Evolutionary conservation across 208 protist species (phyloP), one percentile per base, ranked within the genome.

Genomic region (Trypanosoma melophagium): DNA sequence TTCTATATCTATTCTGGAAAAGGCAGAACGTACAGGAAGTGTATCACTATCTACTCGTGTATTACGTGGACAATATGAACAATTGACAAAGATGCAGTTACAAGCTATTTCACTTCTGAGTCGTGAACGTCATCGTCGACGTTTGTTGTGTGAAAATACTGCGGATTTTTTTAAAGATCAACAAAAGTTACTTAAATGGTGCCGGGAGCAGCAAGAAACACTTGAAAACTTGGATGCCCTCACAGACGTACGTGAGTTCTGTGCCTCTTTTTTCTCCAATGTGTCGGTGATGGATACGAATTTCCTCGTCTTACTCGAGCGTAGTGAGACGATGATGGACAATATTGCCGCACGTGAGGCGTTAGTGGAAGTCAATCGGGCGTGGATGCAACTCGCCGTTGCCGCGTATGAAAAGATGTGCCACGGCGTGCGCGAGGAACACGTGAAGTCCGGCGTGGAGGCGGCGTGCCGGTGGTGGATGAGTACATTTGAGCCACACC

Each of bases 201-300:
- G 92, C 70, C 71, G 58, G n/a, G 84, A 90, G 77, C 87, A 96
- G 75, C 58, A 58, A 51, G 74, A 83, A 28, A 87, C 85, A n/a
- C 72, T 96, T 21, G 63, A 83, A 22, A 71, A 61, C 40, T 67
- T 93, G 25, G 71, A 69, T 12, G 57, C 70, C 19, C 28, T 91
- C 41, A 73, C 80, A 25, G 82, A 91, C 42, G 24, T 94, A 42
- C 63, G 73, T 17, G 79, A 84, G 65, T 94, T 96, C 69, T 84
- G 67, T 65, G 78, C 73, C 21, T 92, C 84, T 4, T 87, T 96
- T 57, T 61, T 71, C 40, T 65, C 74, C 13, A 96, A 96, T 64
- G 86, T 90, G 47, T 63, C 71, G 3, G 86, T 94, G 19, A 96
- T 94, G 88, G 86, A 91, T 45, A 89, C 79, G 59, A 94, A 96